Evolutionary conservation across 495 filamentous ascomycete genomes (phyloP).

Genomic region (Cercophora sp.): DNA sequence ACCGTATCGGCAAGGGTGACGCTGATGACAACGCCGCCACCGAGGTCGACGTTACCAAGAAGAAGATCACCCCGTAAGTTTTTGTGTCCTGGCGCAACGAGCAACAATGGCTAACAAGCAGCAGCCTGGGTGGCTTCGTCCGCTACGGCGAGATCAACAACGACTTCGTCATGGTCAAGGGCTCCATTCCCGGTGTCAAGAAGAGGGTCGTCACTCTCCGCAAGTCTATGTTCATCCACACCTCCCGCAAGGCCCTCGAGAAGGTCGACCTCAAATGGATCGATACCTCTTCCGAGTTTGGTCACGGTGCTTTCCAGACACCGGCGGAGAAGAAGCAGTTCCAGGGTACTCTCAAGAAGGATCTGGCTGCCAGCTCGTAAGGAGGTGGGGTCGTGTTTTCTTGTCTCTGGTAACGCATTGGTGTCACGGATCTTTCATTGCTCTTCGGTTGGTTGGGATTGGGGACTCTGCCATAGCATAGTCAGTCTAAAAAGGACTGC

Average conservation of each 20-base stretch:
- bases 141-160: conserved; percentile 99
- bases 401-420: conserved; percentile 48
- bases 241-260: conserved; percentile 88
- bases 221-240: conserved; percentile 99
- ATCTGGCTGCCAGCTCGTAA: conserved; percentile 71
- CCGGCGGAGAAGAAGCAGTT: conserved; percentile 91
- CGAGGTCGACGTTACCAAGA: conserved; percentile 96
- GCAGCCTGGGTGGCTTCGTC: conserved; percentile 98
- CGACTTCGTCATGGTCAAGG: conserved; percentile 98
- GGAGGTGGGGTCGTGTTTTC: conserved; percentile 37
- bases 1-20: conserved; percentile 90
- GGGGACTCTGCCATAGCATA: conserved; percentile 37
- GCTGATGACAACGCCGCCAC: conserved; percentile 90
- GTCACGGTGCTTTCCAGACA: conserved; percentile 99
- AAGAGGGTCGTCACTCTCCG: conserved; percentile 99
- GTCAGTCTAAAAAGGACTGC: conserved; percentile 43
- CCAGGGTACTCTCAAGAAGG: conserved; percentile 99
- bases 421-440: conserved; percentile 49
- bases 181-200: conserved; percentile 95
- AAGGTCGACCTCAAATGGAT: conserved; percentile 99
- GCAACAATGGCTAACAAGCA: conserved; percentile 15
- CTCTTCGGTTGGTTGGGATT: conserved; percentile 41
- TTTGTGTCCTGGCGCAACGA: not conserved
- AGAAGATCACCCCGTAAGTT: conserved; percentile 98
- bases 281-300: conserved; percentile 99